Evolutionary conservation across 2,329 filamentous ascomycete species (phyloP).

Genomic region (Teratosphaeria gauchensis): DNA sequence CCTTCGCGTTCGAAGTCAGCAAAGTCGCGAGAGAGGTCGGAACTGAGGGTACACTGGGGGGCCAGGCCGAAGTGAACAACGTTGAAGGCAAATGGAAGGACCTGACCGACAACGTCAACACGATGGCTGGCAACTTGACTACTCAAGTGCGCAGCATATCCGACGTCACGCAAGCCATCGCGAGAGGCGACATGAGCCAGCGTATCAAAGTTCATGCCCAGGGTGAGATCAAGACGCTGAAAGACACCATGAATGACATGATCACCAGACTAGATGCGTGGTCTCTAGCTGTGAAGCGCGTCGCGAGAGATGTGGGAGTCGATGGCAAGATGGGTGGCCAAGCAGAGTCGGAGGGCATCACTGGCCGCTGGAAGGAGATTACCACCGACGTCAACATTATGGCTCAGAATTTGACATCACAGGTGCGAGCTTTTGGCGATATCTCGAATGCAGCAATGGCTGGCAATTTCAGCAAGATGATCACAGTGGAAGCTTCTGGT

Average conservation of each 20-base stretch:
- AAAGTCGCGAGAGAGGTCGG: slow-evolving; percentile 57
- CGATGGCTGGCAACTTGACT: slow-evolving; percentile 56
- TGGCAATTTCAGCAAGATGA: slow-evolving; percentile 92
- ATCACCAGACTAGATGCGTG: slow-evolving; percentile 90
- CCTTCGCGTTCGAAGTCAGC: slow-evolving; percentile 56
- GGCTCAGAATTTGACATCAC: slow-evolving; percentile 74
- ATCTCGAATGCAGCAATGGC: slow-evolving; percentile 97
- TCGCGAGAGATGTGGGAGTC: slow-evolving; percentile 92
- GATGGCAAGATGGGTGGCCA: slow-evolving; percentile 98
- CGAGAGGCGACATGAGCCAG: slow-evolving; percentile 89
- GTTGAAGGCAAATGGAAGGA: slow-evolving; percentile 60
- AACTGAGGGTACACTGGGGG: slow-evolving; percentile 54
- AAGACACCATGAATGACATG: slow-evolving; percentile 99
- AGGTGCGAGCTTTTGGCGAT: slow-evolving; percentile 95
- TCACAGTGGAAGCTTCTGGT: slow-evolving; percentile 92
- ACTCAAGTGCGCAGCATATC: slow-evolving; percentile 78
- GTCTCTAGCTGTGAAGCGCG: slow-evolving; percentile 89
- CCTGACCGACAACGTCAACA: slow-evolving; percentile 58
- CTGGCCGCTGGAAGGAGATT: slow-evolving; percentile 96
- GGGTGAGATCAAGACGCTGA: slow-evolving; percentile 86
- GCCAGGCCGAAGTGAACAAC: slow-evolving; percentile 54
- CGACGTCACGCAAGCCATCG: slow-evolving; percentile 87
- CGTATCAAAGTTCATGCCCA: slow-evolving; percentile 93
- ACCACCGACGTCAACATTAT: slow-evolving; percentile 95
- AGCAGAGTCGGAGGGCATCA: slow-evolving; percentile 84